Base-by-base conservation (phyloP, 2,329 filamentous ascomycete genomes). In the Didymella lethalis region DNA sequence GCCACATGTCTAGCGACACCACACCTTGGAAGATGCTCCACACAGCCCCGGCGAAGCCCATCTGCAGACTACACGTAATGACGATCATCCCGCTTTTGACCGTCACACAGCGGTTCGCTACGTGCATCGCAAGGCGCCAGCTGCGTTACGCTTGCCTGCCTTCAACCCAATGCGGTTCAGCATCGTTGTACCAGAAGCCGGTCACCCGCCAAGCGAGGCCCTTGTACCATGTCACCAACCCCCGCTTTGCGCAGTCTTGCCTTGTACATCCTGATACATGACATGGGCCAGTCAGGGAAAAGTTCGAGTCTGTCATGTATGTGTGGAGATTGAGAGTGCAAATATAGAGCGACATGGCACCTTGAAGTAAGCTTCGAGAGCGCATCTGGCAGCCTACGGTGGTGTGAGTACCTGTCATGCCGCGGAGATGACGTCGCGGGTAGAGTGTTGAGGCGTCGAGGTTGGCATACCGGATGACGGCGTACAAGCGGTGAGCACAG, bases 401-500 rank as follows among this genome's bases (percentile, higher is more conserved):
- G 56, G 56, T 36, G 45, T 54, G 55, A 58, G 50, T 18, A 20
- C 14, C 7, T 46, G 14, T 41, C 36, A 18, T 43, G 47, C 46
- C 20, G 20, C 40, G 18, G 16, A 44, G 43, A 44, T 34, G 36
- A 28, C 45, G 43, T 50, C 45, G 48, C 43, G 38, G 29, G 36
- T 55, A 60, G 51, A 52, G 23, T 60, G 52, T 50, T 55, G 50
- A 48, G 57, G 41, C 34, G 34, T 51, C 10, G 41, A 54, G 43
- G 41, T 47, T 46, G 16, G 29, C 26, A 51, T 55, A 52, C 34
- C 36, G 36, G 29, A 55, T 51, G 36, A 48, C 23, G 57, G 38
- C 38, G 57, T 40, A 60, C 57, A 55, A 23, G 48, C 48, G 48
- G 48, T 52, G 47, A 48, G 52, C 25, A 52, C 50, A 55, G 44